Base-by-base conservation (phyloP, 306 rosid genomes). In the Cicer pinnatifidum region DNA sequence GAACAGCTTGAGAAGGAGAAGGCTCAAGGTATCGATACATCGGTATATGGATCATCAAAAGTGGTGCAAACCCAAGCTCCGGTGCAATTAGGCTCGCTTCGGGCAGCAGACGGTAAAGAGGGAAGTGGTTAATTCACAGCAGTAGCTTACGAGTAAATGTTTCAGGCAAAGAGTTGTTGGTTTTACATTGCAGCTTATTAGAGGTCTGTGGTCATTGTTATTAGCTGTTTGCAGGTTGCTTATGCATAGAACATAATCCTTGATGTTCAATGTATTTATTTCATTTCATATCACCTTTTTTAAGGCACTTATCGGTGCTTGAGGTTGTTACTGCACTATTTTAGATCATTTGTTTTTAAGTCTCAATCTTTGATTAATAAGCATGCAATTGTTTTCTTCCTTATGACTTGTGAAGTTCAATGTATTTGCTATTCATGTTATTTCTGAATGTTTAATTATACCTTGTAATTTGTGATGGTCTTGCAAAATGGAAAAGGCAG, bases 31-130 rank as follows among this genome's bases (percentile, higher is more conserved):
- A 7, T 80, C 28, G 99, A 94, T 83, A 43, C 84, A 50, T 44
- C 99, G 1, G 58, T 43, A 47, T 94, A 94, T 39, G 95, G 99
- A 33, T 84, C 99, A 56, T 91, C 99, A 41, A 94, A 94, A 83
- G 97, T 94, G 73, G 99, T 94, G 65, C 88, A 89, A 81, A 94
- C 99, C 71, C 96, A 94, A 82, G 97, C 97, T 70, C 99, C 97
- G 1, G 96, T 94, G 80, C 96, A 89, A 66, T 91, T 94, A 9
- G 99, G 99, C 44, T 94, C 99, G 6, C 93, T 94, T 15, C 95
- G 93, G 46, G 95, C 96, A 1, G 96, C 93, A 1, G 97, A 94
- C 50, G 99, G 99, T 75, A 91, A 91, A 76, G 96, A 94, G 66
- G 91, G 81, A 87, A 72, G 81, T 19, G 64, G 50, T 48, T 51